These are phyloP conservation scores for Calendula officinalis DNA, from an alignment of 129 eudicot genomes.

Conservation along the genomic window DNA sequence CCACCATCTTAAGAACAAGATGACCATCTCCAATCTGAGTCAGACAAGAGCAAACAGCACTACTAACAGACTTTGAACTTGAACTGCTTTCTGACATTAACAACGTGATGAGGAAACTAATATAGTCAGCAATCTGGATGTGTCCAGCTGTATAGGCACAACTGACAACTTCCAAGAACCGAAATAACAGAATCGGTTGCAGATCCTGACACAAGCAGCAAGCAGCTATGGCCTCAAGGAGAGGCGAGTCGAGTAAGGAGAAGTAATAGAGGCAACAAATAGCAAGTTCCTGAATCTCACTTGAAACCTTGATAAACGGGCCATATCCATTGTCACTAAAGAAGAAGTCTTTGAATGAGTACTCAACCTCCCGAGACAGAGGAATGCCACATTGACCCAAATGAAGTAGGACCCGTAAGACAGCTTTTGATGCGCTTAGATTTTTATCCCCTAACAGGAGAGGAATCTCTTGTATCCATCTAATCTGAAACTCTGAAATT, in stretches of 20 bases:
- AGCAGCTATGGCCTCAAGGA: conserved; percentile 63
- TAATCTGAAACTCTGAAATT: conserved; percentile 42
- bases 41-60: conserved; percentile 61
- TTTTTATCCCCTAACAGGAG: conserved; percentile 52
- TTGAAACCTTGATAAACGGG: conserved; percentile 63
- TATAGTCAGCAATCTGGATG: conserved; percentile 59
- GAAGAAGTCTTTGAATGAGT: conserved; percentile 36
- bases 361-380: conserved; percentile 54
- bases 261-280: conserved; percentile 78
- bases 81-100: conserved; percentile 37
- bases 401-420: conserved; percentile 57
- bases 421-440: conserved; percentile 55
- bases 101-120: conserved; percentile 71
- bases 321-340: conserved; percentile 41
- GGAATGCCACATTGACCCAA: conserved; percentile 58
- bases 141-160: conserved; percentile 76
- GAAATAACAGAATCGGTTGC: conserved; percentile 55
- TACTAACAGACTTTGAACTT: conserved; percentile 38
- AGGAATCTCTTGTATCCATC: conserved; percentile 76
- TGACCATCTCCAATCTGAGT: conserved; percentile 68
- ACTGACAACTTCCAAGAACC: conserved; percentile 70
- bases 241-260: conserved; percentile 49
- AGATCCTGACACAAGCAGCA: conserved; percentile 81
- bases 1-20: conserved; percentile 72
- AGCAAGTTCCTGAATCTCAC: conserved; percentile 76